Evolutionary conservation across 78 protist genomes (phyloP), one percentile per base, ranked within the genome.

Genomic region (Dictyostelium brefeldianum): DNA sequence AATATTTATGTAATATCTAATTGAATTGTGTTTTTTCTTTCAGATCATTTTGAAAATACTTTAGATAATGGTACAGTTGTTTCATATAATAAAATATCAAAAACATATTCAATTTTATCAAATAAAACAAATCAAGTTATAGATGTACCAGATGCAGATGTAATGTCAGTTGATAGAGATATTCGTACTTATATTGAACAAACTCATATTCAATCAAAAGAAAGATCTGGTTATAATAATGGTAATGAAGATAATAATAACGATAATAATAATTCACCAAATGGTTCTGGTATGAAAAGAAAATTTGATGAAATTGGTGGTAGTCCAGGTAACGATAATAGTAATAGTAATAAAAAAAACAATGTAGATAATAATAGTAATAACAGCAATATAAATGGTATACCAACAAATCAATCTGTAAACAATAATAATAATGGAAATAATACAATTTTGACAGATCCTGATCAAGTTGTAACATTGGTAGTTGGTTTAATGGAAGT

Each of bases 121-220:
- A 82, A 84, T 1, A 57, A 18, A 12, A 50, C 71, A 5, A 59
- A 74, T 62, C 14, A 36, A 77, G 15, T 77, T 31, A 57, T 47
- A 36, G 25, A 50, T 11, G 54, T 87, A 43, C 43, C 84, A 31
- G 93, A 87, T 65, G 57, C 57, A 17, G 29, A 20, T 20, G 93
- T 87, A 25, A 87, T 87, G 93, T 87, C 93, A 29, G 59, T 69
- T 15, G 93, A 87, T 64, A 87, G 78, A 31, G 80, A 87, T 65
- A 59, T 87, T 36, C 64, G 78, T 47, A 65, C 31, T 77, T 75
- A 59, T 15, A 51, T 87, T 62, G 93, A 87, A 87, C 50, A 47
- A 15, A 85, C 31, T 6, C 57, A 77, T 50, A 20, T 43, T 10
- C 67, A 50, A 77, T 22, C 81, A 77, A 50, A 50, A 77, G 64